These are phyloP conservation scores for Seiridium unicorne DNA, from an alignment of 2,329 filamentous ascomycete genomes.

Conservation along the genomic window DNA sequence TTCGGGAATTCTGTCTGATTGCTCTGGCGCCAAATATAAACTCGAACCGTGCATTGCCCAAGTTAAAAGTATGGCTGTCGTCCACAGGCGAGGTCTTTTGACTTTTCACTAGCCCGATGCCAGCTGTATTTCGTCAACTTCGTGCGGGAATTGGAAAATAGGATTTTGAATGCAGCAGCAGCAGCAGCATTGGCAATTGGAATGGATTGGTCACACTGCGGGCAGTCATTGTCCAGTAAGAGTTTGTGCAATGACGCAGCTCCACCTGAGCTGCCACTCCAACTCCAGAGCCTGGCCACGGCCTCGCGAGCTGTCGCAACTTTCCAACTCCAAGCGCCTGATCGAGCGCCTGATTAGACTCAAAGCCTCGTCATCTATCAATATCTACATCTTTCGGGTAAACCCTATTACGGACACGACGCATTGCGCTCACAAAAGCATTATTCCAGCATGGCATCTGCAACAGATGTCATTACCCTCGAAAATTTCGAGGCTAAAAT, in stretches of 20 bases:
- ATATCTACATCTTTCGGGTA: background rate
- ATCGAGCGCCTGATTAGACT: too few species aligned
- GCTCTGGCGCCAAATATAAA: too few species aligned
- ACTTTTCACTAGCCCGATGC: too few species aligned
- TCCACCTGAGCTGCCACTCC: slow-evolving; percentile 3
- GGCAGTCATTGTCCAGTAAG: background rate
- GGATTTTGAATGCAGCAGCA: too few species aligned
- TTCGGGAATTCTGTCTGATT: too few species aligned
- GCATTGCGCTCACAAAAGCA: background rate
- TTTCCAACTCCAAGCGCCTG: too few species aligned
- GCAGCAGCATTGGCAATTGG: background rate
- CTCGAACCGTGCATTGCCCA: too few species aligned
- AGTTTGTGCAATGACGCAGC: slow-evolving; percentile 4
- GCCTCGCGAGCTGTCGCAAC: background rate
- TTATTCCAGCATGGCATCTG: slow-evolving; percentile 24
- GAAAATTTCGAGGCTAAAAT: slow-evolving; percentile 49
- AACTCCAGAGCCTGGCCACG: background rate
- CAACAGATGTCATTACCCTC: slow-evolving; percentile 46
- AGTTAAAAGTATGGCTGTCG: too few species aligned
- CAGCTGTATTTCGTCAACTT: too few species aligned
- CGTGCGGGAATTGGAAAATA: too few species aligned
- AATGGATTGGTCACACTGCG: background rate
- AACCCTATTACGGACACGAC: background rate
- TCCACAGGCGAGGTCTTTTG: too few species aligned
- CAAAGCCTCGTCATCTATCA: too few species aligned